Evolutionary conservation across 2,329 filamentous ascomycete species (phyloP).

Genomic region (Fusarium brevicatenulatum): DNA sequence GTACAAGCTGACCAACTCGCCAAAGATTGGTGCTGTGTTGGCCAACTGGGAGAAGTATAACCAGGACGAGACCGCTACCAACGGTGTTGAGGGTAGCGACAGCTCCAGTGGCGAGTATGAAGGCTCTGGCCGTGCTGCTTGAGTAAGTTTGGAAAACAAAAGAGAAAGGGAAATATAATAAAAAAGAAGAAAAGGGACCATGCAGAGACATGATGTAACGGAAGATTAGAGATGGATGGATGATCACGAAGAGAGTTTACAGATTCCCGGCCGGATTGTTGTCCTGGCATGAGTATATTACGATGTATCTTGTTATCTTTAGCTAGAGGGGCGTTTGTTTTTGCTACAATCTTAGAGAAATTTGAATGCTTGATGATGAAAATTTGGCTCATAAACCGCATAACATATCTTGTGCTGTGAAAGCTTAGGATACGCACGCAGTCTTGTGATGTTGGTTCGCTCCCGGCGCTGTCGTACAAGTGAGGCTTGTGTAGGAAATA

Average conservation of each 20-base stretch:
- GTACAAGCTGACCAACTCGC: slow-evolving; percentile 88
- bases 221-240: slow-evolving; percentile 36
- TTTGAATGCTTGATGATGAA: slow-evolving; percentile 31
- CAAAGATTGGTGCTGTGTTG: slow-evolving; percentile 80
- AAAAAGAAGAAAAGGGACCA: slow-evolving; percentile 7
- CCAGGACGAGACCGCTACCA: slow-evolving; percentile 58
- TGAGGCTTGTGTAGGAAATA: slow-evolving; percentile 11
- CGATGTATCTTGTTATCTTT: slow-evolving; percentile 41
- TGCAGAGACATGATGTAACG: slow-evolving; percentile 28
- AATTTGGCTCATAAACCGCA: slow-evolving; percentile 1
- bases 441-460: not conserved
- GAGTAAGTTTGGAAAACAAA: slow-evolving; percentile 13
- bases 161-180: slow-evolving; percentile 15
- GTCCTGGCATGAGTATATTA: slow-evolving; percentile 42
- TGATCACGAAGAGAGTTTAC: slow-evolving; percentile 41
- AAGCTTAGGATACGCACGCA: not conserved
- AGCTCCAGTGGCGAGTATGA: slow-evolving; percentile 56
- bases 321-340: slow-evolving; percentile 41
- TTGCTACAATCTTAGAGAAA: slow-evolving; percentile 35
- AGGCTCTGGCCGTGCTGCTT: slow-evolving; percentile 55
- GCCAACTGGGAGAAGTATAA: slow-evolving; percentile 85
- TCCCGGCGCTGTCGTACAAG: not conserved
- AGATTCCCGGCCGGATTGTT: slow-evolving; percentile 35
- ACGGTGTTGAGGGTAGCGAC: slow-evolving; percentile 50
- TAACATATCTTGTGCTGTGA: not conserved